Evolutionary conservation across 345 rosid species (phyloP), one percentile per base, ranked within the genome.

Genomic region (Angophora floribunda): DNA sequence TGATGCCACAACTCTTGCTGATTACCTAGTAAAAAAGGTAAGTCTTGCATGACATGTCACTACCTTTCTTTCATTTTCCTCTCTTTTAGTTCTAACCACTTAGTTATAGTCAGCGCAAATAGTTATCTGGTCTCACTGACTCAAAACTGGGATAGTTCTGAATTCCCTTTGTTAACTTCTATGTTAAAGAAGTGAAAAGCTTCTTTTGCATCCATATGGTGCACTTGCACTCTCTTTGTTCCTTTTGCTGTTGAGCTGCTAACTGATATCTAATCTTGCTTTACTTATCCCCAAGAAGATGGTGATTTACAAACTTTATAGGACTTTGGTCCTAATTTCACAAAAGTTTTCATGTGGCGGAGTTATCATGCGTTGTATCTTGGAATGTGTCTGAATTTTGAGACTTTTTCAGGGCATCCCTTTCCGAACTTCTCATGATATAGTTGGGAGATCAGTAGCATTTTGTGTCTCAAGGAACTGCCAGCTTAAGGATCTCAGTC

Each of bases 1-100:
- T 75, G 99, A 98, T 89, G 99, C 99, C 47, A 98, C 99, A 57
- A 96, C 99, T 55, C 97, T 97, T 11, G 99, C 99, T 1, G 99
- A 97, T 92, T 98, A 98, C 92, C 98, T 97, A 28, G 99, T 98
- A 59, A 93, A 93, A 86, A 98, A 97, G 99, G 99, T 91, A 94
- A 89, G 94, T 87, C 78, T 30, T 88, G 67, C 78, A 82, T 88
- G 86, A 50, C 11, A 13, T 45, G n/a, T 55, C 28, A 5, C 52
- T 87, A 51, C 17, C 13, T 87, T 44, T 36, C 8, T 49, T 47
- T 63, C 28, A 50, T 28, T 32, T 65, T 9, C 51, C 30, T 22
- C 3, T 49, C 82, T 44, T 41, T 86, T 22, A 57, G 26, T 55
- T 52, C 45, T 24, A 24, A 36, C 16, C 45, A 32, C 87, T 4